These are phyloP conservation scores for Xylaria hypoxylon DNA, from an alignment of 2,329 filamentous ascomycete genomes.

Conservation along the genomic window DNA sequence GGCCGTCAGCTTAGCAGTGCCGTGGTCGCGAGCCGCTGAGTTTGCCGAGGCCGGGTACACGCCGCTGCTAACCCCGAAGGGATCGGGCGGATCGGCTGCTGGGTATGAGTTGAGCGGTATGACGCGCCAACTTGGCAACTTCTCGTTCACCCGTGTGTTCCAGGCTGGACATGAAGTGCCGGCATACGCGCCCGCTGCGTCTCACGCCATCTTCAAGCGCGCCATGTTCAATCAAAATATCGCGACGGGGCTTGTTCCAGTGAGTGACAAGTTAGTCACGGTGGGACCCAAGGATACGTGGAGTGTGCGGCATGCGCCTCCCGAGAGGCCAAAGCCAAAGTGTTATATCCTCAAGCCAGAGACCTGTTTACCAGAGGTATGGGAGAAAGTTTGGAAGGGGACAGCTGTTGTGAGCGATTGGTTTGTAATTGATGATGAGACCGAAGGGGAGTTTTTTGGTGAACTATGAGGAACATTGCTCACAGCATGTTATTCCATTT, in stretches of 20 bases:
- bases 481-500: too few species aligned
- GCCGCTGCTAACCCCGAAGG: slow-evolving; percentile 57
- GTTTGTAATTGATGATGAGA: slow-evolving; percentile 39
- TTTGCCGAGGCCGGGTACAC: slow-evolving; percentile 74
- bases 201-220: slow-evolving; percentile 44
- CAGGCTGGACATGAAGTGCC: slow-evolving; percentile 34
- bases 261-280: slow-evolving; percentile 53
- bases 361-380: slow-evolving; percentile 39
- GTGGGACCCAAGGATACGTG: slow-evolving; percentile 45
- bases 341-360: slow-evolving; percentile 41
- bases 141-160: slow-evolving; percentile 57
- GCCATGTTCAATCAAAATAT: slow-evolving; percentile 61
- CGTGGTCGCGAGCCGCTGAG: slow-evolving; percentile 58
- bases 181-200: slow-evolving; percentile 21
- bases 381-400: slow-evolving; percentile 36
- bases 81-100: not conserved
- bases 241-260: slow-evolving; percentile 62
- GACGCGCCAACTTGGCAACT: slow-evolving; percentile 73
- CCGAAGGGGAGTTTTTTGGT: not conserved
- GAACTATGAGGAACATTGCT: not conserved
- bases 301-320: slow-evolving; percentile 58
- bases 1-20: slow-evolving; percentile 58
- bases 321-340: slow-evolving; percentile 27
- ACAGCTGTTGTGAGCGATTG: slow-evolving; percentile 41
- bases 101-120: slow-evolving; percentile 57